phyloP scores from a whole-genome alignment of 345 rosid genomes.

The Eucalyptus dawsonii region DNA sequence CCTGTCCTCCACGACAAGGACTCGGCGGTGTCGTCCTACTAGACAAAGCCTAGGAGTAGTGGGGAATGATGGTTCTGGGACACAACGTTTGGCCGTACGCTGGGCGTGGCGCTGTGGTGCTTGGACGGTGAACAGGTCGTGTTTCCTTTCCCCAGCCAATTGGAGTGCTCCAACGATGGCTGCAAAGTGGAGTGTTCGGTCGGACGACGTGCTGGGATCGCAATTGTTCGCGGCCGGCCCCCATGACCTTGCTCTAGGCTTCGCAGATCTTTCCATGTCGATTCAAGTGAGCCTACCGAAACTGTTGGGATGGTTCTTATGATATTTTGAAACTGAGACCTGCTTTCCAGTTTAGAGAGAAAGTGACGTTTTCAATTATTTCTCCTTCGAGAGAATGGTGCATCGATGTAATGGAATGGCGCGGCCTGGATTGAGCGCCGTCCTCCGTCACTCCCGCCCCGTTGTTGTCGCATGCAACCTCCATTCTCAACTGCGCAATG shows the following conservation, averaged over 20 bases:
- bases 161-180: neutral
- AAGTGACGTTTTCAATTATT: neutral
- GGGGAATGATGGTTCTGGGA: neutral
- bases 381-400: no score
- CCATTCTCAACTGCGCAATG: neutral
- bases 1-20: neutral
- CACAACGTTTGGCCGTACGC: neutral
- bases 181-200: neutral
- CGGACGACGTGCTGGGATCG: neutral
- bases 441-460: neutral
- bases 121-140: neutral
- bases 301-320: neutral
- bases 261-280: neutral
- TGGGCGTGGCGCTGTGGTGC: neutral
- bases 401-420: no score
- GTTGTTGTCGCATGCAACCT: neutral
- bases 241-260: neutral
- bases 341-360: neutral
- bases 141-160: neutral
- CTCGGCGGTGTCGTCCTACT: neutral
- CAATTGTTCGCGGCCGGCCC: neutral
- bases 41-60: neutral
- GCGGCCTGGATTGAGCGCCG: neutral
- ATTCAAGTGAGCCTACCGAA: neutral
- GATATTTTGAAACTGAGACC: neutral